Evolutionary conservation across 768 basidiomycete species (phyloP), one percentile per base, ranked within the genome.

Genomic region (Boletus rex-veris): DNA sequence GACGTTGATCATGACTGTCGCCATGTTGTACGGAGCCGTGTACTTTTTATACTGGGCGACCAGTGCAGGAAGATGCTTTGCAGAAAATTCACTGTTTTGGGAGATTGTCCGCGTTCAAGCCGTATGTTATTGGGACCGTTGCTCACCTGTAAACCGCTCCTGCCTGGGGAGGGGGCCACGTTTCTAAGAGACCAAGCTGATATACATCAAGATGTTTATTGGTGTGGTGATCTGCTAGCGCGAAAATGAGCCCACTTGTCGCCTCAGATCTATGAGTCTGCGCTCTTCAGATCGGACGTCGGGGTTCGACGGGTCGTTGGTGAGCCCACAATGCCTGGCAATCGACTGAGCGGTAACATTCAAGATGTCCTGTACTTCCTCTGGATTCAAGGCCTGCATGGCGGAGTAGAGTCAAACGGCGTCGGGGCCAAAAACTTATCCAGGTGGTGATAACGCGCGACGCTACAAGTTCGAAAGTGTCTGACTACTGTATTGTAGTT

Each of bases 31-130:
- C 4, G 61, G 61, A 15, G 62, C 61, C 3, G 60, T 38, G 21
- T 62, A 64, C 19, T 57, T 50, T 48, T 62, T 66, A 48, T 65
- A 75, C 50, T 66, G 63, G 18, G 66, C 63, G 4, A 68, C 64
- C 21, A 77, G 53, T 16, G 55, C 62, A 10, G 73, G 73, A 14
- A 74, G 62, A 60, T 74, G 68, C 54, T 68, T 75, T 33, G 77
- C 76, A 24, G 74, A 71, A 47, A 75, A 59, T 55, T 58, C 53
- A 31, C 57, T 60, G 9, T 38, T 10, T 64, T 4, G 16, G 18
- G 28, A n/a, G 16, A n/a, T 31, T 21, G 8, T 18, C n/a, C n/a
- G 21, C 8, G 39, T 10, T 36, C 8, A 14, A 35, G 31, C 40
- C 24, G 49, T 31, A 24, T 24, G 12, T 6, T 5, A 44, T 71